These are phyloP conservation scores for Amanita subjunquillea DNA, from an alignment of 768 basidiomycete genomes.

Conservation along the genomic window DNA sequence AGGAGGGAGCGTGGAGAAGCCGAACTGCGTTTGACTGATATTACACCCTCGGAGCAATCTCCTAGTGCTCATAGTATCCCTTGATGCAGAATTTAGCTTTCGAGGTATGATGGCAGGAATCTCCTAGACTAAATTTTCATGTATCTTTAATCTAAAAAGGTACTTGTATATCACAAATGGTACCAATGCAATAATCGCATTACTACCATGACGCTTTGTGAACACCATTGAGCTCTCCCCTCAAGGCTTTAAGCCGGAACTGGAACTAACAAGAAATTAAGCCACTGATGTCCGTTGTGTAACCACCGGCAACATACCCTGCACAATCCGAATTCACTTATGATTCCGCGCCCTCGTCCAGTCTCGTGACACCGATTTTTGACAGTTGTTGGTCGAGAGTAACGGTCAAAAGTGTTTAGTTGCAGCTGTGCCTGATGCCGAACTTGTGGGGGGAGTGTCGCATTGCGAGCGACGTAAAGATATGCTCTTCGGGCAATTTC, in stretches of 20 bases:
- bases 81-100: background rate
- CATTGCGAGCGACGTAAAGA: slow-evolving; percentile 88
- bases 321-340: slow-evolving; percentile 82
- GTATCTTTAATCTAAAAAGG: background rate
- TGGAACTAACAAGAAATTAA: slow-evolving; percentile 49
- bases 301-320: slow-evolving; percentile 37
- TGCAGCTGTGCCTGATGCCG: slow-evolving; percentile 93
- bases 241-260: slow-evolving; percentile 78
- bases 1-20: slow-evolving; percentile 71
- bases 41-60: slow-evolving; percentile 5
- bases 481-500: slow-evolving; percentile 86
- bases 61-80: slow-evolving; percentile 5
- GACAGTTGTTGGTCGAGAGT: slow-evolving; percentile 78
- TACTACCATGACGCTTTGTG: slow-evolving; percentile 84
- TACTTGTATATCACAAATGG: background rate
- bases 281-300: slow-evolving; percentile 3
- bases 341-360: slow-evolving; percentile 79
- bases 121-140: background rate
- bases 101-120: background rate
- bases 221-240: slow-evolving; percentile 79
- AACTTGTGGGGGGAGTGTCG: slow-evolving; percentile 76
- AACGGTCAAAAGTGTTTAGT: slow-evolving; percentile 75
- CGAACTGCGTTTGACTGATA: slow-evolving; percentile 39
- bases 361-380: slow-evolving; percentile 85
- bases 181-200: slow-evolving; percentile 1